Conservation (phyloP, 306 rosid genomes). For the Medicago ruthenica region DNA sequence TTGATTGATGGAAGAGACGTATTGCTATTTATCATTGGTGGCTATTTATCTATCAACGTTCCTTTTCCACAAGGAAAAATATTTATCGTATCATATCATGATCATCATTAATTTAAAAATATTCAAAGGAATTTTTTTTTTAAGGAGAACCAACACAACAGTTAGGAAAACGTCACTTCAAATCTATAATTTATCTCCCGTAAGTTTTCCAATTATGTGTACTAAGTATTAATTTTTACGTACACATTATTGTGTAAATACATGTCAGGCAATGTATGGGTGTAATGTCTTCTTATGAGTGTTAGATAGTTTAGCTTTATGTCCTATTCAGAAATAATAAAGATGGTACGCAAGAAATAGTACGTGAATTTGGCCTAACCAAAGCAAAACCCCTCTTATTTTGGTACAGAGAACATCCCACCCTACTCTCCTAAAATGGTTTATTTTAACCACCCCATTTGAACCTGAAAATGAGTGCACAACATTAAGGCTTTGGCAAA, state of each 20-base stretch:
- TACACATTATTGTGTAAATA: slow-evolving; percentile 18
- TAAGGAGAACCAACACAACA: not conserved
- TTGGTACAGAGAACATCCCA: slow-evolving; percentile 32
- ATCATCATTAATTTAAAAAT: not conserved
- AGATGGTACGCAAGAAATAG: slow-evolving; percentile 44
- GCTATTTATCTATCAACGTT: slow-evolving; percentile 27
- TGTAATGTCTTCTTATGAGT: not conserved
- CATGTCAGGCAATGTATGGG: slow-evolving; percentile 23
- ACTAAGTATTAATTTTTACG: not conserved
- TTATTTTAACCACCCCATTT: slow-evolving; percentile 40
- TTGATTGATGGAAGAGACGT: slow-evolving; percentile 60
- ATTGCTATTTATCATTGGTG: slow-evolving; percentile 40
- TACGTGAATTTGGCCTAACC: slow-evolving; percentile 63
- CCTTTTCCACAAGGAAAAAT: slow-evolving; percentile 46
- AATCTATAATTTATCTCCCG: slow-evolving; percentile 13
- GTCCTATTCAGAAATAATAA: slow-evolving; percentile 56
- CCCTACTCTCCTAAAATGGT: slow-evolving; percentile 30
- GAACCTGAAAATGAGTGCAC: slow-evolving; percentile 46
- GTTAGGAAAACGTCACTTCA: slow-evolving; percentile 72
- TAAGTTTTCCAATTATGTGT: slow-evolving; percentile 11
- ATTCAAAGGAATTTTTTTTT: not conserved
- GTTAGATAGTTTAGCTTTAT: slow-evolving; percentile 46
- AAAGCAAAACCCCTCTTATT: slow-evolving; percentile 40
- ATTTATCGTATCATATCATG: slow-evolving; percentile 10
- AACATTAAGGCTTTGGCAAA: slow-evolving; percentile 40